Conservation (phyloP, 257 asterid genomes). For the Thymus quinquecostatus region DNA sequence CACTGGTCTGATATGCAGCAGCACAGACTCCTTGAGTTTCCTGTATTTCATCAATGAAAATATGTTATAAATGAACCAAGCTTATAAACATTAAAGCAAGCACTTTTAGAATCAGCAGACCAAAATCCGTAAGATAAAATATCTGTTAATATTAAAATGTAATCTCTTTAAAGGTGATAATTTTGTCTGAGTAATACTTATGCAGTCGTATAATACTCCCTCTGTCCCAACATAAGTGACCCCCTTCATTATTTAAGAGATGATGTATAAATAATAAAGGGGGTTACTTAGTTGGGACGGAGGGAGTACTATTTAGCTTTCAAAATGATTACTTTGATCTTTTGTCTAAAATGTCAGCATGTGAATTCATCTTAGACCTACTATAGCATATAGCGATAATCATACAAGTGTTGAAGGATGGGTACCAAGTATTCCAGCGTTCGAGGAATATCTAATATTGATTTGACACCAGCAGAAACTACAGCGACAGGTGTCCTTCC, state of each 20-base stretch:
- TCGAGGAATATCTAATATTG: slow-evolving; percentile 88
- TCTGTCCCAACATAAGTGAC: no score
- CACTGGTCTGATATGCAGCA: slow-evolving; percentile 78
- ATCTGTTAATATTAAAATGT: neutral
- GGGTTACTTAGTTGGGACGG: no score
- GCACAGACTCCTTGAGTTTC: slow-evolving; percentile 98
- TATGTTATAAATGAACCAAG: neutral
- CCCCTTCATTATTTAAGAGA: no score
- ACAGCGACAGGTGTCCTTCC: slow-evolving; percentile 93
- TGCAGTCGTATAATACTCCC: neutral
- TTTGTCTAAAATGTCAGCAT: neutral
- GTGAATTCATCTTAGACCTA: neutral
- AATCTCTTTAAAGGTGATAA: neutral
- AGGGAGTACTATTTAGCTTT: no score
- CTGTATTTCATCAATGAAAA: slow-evolving; percentile 44
- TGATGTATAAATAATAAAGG: no score
- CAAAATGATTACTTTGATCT: neutral
- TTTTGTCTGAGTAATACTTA: neutral
- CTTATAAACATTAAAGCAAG: neutral
- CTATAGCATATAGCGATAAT: neutral
- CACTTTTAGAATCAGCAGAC: neutral
- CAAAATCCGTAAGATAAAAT: neutral
- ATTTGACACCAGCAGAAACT: slow-evolving; percentile 89
- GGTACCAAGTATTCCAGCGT: slow-evolving; percentile 92
- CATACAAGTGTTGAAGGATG: slow-evolving; percentile 23